Base-by-base conservation (phyloP, 352 stramenopile species). In the Pythium aquatile region DNA sequence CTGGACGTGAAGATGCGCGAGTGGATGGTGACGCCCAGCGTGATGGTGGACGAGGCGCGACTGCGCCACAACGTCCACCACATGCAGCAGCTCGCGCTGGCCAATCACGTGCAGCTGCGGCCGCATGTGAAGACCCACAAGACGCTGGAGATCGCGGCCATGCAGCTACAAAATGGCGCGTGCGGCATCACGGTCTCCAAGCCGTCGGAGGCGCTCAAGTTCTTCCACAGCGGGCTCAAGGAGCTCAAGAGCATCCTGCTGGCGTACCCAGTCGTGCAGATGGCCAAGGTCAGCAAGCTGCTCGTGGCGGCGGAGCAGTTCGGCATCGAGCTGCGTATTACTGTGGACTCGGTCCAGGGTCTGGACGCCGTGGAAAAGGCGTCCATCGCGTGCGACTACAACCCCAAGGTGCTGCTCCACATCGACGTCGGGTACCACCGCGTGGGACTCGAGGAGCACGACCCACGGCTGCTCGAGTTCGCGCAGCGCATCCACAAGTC, bases 121-220 rank as follows among this genome's bases (percentile, higher is more conserved):
- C 83, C 83, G 32, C 83, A 93, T 53, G 70, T 70, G 47, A 92
- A 92, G 74, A 90, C 81, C 56, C 83, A 93, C 81, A 93, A 93
- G 70, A 90, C 76, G 26, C 64, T 80, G 14, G 83, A 93, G 66
- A 83, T 90, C 66, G 73, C 83, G 35, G 37, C 63, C 32, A 66
- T 84, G 61, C 81, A 88, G 58, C 69, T 92, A 32, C 63, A 51
- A 26, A 70, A 77, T 3, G 83, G 83, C 20, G 83, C 81, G 5
- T 75, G 73, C 42, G 83, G 81, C 13, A 60, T 92, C 57, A 90
- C 83, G 16, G 73, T 87, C 2, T 89, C 83, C 35, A 92, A 92
- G 62, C 79, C 81, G 14, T 77, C 76, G 2, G 83, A 92, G 61
- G 83, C 78, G 39, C 75, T 87, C 67, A 72, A 77, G 47, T 92